Conservation (phyloP, 352 stramenopile genomes). For the Phytophthora syringae region DNA sequence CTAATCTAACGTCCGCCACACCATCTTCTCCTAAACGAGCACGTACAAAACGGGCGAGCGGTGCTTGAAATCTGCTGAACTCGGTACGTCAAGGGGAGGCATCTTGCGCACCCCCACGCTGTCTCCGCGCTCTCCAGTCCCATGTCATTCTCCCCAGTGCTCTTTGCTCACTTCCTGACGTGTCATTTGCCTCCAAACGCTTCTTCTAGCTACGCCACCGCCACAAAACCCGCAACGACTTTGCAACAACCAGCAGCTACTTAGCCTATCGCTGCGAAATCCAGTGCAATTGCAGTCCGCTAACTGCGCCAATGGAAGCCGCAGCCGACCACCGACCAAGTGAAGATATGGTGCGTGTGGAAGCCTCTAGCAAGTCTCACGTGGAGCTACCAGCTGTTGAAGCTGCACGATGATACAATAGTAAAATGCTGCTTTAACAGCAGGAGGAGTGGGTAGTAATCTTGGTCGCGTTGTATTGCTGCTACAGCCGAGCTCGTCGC, state of each 20-base stretch:
- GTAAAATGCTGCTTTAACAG: constrained; percentile 1
- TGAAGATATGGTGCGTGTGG: constrained; percentile 31
- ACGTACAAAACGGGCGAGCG: constrained; percentile 11
- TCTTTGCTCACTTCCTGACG: neutral
- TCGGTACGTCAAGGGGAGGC: constrained; percentile 27
- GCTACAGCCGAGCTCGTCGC: constrained; percentile 34
- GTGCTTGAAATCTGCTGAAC: constrained; percentile 19
- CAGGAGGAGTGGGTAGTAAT: neutral
- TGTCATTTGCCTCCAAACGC: neutral
- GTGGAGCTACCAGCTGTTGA: too few species aligned
- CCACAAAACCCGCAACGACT: neutral
- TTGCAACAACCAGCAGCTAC: constrained; percentile 32
- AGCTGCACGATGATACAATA: constrained; percentile 2
- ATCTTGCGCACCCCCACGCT: neutral
- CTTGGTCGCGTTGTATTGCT: neutral
- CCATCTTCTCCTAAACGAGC: neutral
- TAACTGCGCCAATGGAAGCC: constrained; percentile 25
- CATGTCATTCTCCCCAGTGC: neutral
- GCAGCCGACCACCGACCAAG: constrained; percentile 15
- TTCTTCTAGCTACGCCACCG: constrained; percentile 12
- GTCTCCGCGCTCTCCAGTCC: neutral
- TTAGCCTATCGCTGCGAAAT: constrained; percentile 9
- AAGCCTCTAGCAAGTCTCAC: too few species aligned
- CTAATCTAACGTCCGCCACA: constrained; percentile 6
- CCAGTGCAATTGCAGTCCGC: constrained; percentile 1